Evolutionary conservation across 306 rosid genomes (phyloP).

Genomic region (Hippophae gyantsensis): DNA sequence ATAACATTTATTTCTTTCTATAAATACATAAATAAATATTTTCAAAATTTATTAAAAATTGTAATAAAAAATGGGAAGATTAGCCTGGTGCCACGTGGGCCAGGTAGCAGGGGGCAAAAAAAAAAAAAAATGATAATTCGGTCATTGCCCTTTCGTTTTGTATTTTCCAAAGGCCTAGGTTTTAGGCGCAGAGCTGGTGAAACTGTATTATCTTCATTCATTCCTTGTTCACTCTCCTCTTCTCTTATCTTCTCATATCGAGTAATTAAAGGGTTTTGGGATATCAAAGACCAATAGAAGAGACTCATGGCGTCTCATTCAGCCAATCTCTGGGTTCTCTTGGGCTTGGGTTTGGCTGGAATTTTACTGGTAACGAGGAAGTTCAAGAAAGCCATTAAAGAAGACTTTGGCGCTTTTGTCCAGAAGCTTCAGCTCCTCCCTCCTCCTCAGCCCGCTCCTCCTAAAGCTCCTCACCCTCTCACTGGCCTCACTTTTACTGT

Average conservation of each 20-base stretch:
- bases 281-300: neutral
- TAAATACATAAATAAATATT: too few species aligned
- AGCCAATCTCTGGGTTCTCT: constrained; percentile 67
- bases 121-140: too few species aligned
- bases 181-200: too few species aligned
- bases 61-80: too few species aligned
- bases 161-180: too few species aligned
- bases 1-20: too few species aligned
- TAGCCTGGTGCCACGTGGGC: too few species aligned
- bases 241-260: neutral
- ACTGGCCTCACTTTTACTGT: constrained; percentile 73
- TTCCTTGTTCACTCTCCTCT: constrained; percentile 4
- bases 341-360: constrained; percentile 89
- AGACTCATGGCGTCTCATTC: constrained; percentile 58
- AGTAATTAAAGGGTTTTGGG: neutral
- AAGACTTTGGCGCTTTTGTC: constrained; percentile 84
- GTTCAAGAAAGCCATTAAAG: constrained; percentile 48
- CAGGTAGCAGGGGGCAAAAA: too few species aligned
- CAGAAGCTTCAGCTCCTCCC: constrained; percentile 61
- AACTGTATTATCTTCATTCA: neutral
- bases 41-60: too few species aligned
- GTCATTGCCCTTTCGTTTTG: too few species aligned
- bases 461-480: constrained; percentile 94
- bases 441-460: constrained; percentile 95
- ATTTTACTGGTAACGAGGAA: constrained; percentile 54